Percentiles rank a stretch among this genome's conserved stretches.
Evolutionary conservation across 2,329 filamentous ascomycete species (phyloP).

Genomic region (Aureobasidium sp.): DNA sequence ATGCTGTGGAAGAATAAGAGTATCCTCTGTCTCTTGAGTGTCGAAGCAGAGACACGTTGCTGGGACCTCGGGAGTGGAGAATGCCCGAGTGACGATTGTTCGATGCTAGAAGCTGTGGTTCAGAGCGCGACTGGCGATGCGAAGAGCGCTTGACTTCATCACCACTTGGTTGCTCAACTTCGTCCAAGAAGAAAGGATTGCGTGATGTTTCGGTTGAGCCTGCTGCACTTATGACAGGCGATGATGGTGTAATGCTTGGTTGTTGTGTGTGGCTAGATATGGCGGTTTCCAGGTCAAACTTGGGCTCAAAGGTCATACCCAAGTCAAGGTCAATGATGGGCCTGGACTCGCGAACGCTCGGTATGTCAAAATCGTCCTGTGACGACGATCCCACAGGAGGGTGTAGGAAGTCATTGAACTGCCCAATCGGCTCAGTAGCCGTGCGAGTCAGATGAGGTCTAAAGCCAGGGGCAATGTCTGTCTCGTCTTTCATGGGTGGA

Average conservation of each 20-base stretch:
- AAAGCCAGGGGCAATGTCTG: conserved; percentile 27
- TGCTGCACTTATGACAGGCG: conserved; percentile 24
- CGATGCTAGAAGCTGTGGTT: conserved; percentile 22
- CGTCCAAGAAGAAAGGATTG: conserved; percentile 45
- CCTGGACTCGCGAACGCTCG: conserved; percentile 28
- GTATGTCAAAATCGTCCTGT: conserved; percentile 26
- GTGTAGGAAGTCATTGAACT: conserved; percentile 33
- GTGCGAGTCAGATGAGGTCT: conserved; percentile 36
- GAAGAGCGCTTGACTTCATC: conserved; percentile 28
- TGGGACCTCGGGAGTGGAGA: conserved; percentile 29
- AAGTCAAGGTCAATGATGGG: conserved; percentile 42
- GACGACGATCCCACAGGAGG: conserved; percentile 10
- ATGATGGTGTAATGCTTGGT: conserved; percentile 36
- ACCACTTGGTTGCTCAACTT: conserved; percentile 27
- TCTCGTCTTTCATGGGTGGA: conserved; percentile 19
- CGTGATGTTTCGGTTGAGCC: conserved; percentile 34
- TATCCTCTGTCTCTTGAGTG: conserved; percentile 16
- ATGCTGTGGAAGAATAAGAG: conserved; percentile 18
- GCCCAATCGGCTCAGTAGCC: conserved; percentile 34
- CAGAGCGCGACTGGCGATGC: conserved; percentile 31
- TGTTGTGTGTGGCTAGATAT: conserved; percentile 22
- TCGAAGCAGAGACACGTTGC: conserved; percentile 26
- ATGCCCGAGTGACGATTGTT: conserved; percentile 24
- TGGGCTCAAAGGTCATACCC: conserved; percentile 23
- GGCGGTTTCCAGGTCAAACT: conserved; percentile 14